Base-by-base conservation (phyloP, 768 basidiomycete species). In the Arthromyces matolae region DNA sequence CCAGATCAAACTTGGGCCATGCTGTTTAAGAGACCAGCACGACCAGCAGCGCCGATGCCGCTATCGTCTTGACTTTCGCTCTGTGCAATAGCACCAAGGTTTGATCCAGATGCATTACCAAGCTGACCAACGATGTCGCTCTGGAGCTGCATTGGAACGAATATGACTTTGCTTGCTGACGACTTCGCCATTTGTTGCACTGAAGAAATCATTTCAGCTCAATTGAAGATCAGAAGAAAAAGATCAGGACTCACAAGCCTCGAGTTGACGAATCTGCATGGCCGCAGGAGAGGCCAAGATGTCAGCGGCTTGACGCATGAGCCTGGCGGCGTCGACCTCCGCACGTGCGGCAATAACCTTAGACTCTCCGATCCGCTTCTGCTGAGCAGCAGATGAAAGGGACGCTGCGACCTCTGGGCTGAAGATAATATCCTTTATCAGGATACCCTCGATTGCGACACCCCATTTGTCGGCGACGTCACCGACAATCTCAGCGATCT, bases 301-400 rank as follows among this genome's bases (percentile, higher is more conserved):
- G 67, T 96, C 93, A 44, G 93, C 93, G 10, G 94, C 94, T 66
- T 95, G 92, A 51, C 94, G 80, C 94, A 97, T 97, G 64, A 97
- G 80, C 59, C 91, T 81, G 22, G 93, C 93, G 28, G 93, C 76
- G 65, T 96, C 94, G 55, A 97, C 94, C 71, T 96, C 94, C 12
- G 94, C 95, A 49, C 93, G 83, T 1, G 93, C 93, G 44, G 92
- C 91, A 59, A 96, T 95, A 64, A 95, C 90, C 70, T 97, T 97
- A 61, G 84, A 84, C 71, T 98, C 95, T 68, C 93, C 95, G 50
- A 97, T 84, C 51, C 95, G 81, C 79, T 96, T 96, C 70, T 95
- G 93, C 62, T 96, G 94, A 16, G 95, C 95, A 29, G 95, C 95
- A 54, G 87, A 89, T 10, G 93, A 95, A 40, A 99, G 77, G 14